Evolutionary conservation across 2,329 filamentous ascomycete genomes (phyloP), one percentile per base, ranked within the genome.

Genomic region (Acephala macrosclerotiorum): DNA sequence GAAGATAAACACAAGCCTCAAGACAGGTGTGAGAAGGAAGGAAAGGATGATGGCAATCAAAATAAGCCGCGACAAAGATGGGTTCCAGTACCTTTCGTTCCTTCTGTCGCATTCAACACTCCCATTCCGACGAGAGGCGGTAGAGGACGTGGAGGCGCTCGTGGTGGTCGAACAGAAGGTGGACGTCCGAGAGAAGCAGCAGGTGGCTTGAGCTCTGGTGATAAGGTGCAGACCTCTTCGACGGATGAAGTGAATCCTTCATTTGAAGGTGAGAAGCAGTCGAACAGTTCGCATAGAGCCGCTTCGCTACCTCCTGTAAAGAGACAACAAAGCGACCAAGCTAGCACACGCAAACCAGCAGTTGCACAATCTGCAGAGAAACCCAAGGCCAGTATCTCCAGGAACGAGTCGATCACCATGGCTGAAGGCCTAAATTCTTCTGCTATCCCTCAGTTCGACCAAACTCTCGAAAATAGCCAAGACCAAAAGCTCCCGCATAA

Each of bases 91-190:
- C 88, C 90, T 38, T 95, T 94, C 74, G 93, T 92, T 14, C 95
- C 94, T 9, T 91, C 88, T 16, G 93, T 96, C 58, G 89, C 90
- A 65, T 98, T 97, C 79, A 91, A 93, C 77, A 97, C 96, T 0
- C 93, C 91, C 33, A 78, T 97, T 47, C 88, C 90, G n/a, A 79
- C 83, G 63, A 85, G 88, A 75, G 84, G 84, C 72, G 84, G 86
- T 65, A 79, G 85, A 70, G 83, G 84, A 65, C 72, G 75, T 66
- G 78, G 81, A 66, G 73, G 72, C 62, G 71, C 69, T 67, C 80
- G 84, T 67, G 77, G 81, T 55, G 75, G 78, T 61, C 70, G 66
- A 61, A 80, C 80, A 40, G 74, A 73, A 60, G 74, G 74, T 40
- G 80, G 78, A 59, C 79, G 80, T 64, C 73, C 75, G 47, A 76